Conservation (phyloP, 2,329 filamentous ascomycete genomes). For the Tolypocladium endophyticum region DNA sequence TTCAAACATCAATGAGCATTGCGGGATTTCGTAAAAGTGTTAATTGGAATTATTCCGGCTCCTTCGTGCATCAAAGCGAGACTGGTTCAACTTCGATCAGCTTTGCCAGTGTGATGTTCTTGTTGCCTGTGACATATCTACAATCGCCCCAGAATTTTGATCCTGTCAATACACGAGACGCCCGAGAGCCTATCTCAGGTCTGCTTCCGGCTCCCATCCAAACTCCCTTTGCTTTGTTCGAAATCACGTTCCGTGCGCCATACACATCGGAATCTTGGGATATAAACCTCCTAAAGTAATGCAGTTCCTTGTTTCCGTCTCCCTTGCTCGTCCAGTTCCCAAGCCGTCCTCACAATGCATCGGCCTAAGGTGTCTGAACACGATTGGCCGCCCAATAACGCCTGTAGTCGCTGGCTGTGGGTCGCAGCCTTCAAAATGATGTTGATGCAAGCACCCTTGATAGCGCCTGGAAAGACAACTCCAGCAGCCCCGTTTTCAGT, state of each 20-base stretch:
- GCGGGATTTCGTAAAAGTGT: background rate
- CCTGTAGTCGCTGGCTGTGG: background rate
- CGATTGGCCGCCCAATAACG: background rate
- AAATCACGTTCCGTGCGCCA: background rate
- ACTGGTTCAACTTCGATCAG: background rate
- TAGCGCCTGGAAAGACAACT: background rate
- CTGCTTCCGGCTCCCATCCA: background rate
- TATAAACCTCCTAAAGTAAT: background rate
- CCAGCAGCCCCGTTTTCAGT: conserved; percentile 10
- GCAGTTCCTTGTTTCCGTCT: background rate
- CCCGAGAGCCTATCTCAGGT: too few species aligned
- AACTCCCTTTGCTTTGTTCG: background rate
- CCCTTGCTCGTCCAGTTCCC: background rate
- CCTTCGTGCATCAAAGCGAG: background rate
- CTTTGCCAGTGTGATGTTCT: background rate
- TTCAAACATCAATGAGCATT: background rate
- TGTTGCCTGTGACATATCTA: background rate
- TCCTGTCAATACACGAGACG: background rate
- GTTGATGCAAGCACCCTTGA: background rate
- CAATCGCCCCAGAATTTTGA: background rate
- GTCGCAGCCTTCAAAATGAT: background rate
- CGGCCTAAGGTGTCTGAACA: background rate
- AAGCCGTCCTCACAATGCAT: background rate
- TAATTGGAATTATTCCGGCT: background rate
- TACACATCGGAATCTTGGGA: background rate